Base-by-base conservation (phyloP, 331 rosid species). In the Quercus tomentella region DNA sequence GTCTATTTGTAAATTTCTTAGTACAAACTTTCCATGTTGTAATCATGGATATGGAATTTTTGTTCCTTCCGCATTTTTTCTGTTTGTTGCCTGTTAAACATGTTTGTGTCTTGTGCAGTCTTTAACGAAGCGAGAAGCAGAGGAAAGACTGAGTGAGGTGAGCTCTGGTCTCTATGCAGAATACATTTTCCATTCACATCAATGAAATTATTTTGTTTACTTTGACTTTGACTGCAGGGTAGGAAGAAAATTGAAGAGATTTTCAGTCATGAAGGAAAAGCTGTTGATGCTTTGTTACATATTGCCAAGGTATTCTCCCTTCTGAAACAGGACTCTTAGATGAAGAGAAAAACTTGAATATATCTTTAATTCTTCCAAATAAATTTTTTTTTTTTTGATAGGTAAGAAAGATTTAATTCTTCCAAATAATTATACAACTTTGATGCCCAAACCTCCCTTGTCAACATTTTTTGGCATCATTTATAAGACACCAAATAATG, bases 51-150 rank as follows among this genome's bases (percentile, higher is more conserved):
- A 14, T 63, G n/a, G 70, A 63, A 26, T 1, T 28, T 28, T 18
- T 28, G 70, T 8, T 63, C 41, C 20, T 63, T 26, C 4, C 0
- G 17, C 21, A 5, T 6, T 63, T 28, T 63, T 14, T 28, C 21
- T 63, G 21, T 5, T 67, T 33, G 4, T 67, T 35, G 26, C 51
- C 28, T 1, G 10, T 20, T 35, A 35, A 49, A 67, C 28, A 35
- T 20, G 23, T 15, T 67, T 35, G 23, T 55, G 31, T 80, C 35
- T 16, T 76, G 72, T 84, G 78, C 89, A 93, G 97, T 95, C 97
- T 62, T 28, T 74, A 6, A 63, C 94, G 4, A 95, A 95, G 90
- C 87, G 87, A 85, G 97, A 95, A 87, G 99, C 99, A 52, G 97
- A 85, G 88, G 93, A 88, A 81, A 84, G 94, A 73, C 84, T 93